Evolutionary conservation across 176 grass and related monocot genomes (phyloP).

Genomic region (Bothriochloa decipiens): DNA sequence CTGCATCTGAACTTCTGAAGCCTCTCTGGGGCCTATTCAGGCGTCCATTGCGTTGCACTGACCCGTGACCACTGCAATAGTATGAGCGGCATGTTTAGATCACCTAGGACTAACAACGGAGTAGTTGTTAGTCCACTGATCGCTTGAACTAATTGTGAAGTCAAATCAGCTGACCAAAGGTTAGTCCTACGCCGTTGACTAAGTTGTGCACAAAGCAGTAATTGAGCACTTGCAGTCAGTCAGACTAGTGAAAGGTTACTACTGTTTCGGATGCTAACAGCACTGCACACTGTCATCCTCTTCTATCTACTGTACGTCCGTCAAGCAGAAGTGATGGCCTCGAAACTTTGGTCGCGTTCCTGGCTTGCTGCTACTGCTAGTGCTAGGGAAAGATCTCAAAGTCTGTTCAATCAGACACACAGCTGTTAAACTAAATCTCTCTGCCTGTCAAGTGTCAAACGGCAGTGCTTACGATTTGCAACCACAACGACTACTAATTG

Average conservation of each 20-base stretch:
- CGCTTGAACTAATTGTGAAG: neutral
- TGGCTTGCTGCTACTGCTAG: neutral
- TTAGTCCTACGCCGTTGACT: too few relatives aligned
- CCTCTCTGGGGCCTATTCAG: neutral
- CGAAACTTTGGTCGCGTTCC: neutral
- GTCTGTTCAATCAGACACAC: neutral
- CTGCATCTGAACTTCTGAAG: too few relatives aligned
- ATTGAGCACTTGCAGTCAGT: neutral
- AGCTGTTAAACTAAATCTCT: constrained; percentile 17
- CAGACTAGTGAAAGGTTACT: neutral
- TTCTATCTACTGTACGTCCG: neutral
- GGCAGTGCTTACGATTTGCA: constrained; percentile 21
- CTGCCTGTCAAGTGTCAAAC: constrained; percentile 29
- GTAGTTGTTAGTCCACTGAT: neutral
- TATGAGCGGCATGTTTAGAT: too few relatives aligned
- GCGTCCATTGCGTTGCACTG: neutral
- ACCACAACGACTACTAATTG: constrained; percentile 2
- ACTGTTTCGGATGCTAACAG: neutral
- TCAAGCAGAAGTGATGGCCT: neutral
- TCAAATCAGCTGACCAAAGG: neutral
- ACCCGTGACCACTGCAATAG: neutral
- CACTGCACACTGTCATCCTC: neutral
- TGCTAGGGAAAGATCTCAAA: neutral
- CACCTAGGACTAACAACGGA: too few relatives aligned
- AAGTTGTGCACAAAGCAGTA: too few relatives aligned